These are phyloP conservation scores for Pseudogymnoascus verrucosus DNA, from an alignment of 2,329 filamentous ascomycete genomes.

Conservation along the genomic window DNA sequence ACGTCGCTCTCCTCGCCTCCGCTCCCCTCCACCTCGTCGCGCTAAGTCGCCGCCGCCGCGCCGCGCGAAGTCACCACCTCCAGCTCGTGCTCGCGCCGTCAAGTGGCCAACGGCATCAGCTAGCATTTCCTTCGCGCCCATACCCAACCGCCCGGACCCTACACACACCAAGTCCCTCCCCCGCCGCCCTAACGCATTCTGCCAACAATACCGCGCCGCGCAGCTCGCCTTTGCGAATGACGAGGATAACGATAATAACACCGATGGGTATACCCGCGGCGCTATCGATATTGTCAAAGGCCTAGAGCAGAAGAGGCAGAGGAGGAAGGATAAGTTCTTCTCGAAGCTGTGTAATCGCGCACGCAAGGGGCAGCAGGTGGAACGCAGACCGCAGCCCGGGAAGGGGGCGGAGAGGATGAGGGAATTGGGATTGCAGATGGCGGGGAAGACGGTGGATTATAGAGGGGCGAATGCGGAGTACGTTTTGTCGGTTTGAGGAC, in stretches of 20 bases:
- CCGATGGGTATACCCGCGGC: constrained; percentile 67
- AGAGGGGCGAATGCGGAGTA: constrained; percentile 51
- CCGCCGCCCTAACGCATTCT: constrained; percentile 65
- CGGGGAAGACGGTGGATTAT: constrained; percentile 65
- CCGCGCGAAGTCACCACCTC: constrained; percentile 54
- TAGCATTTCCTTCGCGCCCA: constrained; percentile 37
- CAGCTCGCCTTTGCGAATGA: constrained; percentile 33
- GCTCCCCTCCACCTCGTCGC: constrained; percentile 29
- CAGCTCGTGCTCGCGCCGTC: constrained; percentile 50
- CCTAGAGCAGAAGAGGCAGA: constrained; percentile 85
- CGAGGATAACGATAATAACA: constrained; percentile 28
- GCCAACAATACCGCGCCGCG: constrained; percentile 36
- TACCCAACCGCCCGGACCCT: constrained; percentile 54
- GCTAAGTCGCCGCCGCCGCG: constrained; percentile 30
- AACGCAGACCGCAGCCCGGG: constrained; percentile 65
- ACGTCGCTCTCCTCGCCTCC: constrained; percentile 20
- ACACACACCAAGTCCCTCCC: constrained; percentile 83
- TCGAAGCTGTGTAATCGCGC: constrained; percentile 83
- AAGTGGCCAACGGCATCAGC: constrained; percentile 40
- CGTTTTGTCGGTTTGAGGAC: constrained; percentile 58
- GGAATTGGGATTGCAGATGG: constrained; percentile 81
- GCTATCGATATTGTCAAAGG: constrained; percentile 97
- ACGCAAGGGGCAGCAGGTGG: constrained; percentile 52
- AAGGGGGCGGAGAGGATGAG: constrained; percentile 90
- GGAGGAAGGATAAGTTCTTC: constrained; percentile 85